Conservation (phyloP, 2,329 filamentous ascomycete genomes). For the Aspergillus phoenicis region DNA sequence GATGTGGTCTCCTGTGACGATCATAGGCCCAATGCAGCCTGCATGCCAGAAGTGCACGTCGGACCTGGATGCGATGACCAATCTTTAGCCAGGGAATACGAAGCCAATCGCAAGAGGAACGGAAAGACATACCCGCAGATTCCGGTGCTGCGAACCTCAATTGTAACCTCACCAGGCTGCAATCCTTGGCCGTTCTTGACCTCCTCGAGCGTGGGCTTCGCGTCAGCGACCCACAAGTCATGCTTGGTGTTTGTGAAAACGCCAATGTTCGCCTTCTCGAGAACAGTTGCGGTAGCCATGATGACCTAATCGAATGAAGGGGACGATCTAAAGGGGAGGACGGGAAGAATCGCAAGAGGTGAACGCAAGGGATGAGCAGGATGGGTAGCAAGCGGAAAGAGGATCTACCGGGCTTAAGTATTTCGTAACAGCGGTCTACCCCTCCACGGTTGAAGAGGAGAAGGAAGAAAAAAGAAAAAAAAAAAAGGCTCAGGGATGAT, state of each 20-base stretch:
- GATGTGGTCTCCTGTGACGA: constrained; percentile 84
- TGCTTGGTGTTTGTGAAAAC: constrained; percentile 94
- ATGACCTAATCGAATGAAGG: constrained; percentile 9
- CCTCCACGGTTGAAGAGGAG: neutral
- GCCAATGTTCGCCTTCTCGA: constrained; percentile 83
- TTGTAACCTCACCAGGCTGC: constrained; percentile 79
- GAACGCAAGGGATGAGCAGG: constrained; percentile 16
- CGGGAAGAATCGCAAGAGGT: constrained; percentile 4
- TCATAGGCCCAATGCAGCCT: constrained; percentile 94
- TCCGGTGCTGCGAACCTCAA: constrained; percentile 90
- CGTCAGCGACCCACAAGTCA: constrained; percentile 83
- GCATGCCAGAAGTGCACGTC: constrained; percentile 98
- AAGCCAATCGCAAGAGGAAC: neutral
- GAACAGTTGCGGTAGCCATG: constrained; percentile 39
- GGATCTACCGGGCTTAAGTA: constrained; percentile 11
- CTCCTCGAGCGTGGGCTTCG: constrained; percentile 73
- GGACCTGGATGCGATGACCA: constrained; percentile 57
- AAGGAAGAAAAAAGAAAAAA: neutral
- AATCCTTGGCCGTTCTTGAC: constrained; percentile 69
- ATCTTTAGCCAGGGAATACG: constrained; percentile 13
- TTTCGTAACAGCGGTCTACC: neutral
- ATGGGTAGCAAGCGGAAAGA: constrained; percentile 7
- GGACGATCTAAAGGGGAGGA: constrained; percentile 5
- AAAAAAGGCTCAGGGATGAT: neutral
- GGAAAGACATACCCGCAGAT: constrained; percentile 76